Percentiles rank a stretch among this genome's conserved stretches.
phyloP scores from a whole-genome alignment of 768 basidiomycete species.

The Exidia glandulosa region DNA sequence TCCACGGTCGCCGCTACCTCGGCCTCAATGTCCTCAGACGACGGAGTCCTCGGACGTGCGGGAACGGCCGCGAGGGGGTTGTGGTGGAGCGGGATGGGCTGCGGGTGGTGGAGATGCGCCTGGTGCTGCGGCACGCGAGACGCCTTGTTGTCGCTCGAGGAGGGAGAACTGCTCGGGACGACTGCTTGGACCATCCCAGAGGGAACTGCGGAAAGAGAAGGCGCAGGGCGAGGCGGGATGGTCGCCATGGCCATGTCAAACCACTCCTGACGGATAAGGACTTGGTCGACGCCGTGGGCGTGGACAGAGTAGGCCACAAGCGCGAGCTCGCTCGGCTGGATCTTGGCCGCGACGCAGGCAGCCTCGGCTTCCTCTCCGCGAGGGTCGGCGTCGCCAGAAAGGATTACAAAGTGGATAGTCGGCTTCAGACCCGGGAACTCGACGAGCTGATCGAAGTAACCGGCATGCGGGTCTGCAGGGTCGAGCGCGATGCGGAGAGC shows the following conservation, averaged over 20 bases:
- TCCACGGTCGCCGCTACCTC: slow-evolving; percentile 52
- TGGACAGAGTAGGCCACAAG: slow-evolving; percentile 85
- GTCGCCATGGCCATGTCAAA: slow-evolving; percentile 54
- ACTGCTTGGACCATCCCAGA: slow-evolving; percentile 11
- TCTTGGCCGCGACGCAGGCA: slow-evolving; percentile 73
- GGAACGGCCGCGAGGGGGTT: slow-evolving; percentile 18
- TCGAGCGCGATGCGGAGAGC: slow-evolving; percentile 69
- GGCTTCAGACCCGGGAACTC: slow-evolving; percentile 78
- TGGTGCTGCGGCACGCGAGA: slow-evolving; percentile 5
- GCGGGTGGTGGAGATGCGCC: slow-evolving; percentile 10
- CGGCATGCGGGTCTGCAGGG: slow-evolving; percentile 41
- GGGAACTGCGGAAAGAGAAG: slow-evolving; percentile 16
- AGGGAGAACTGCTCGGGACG: slow-evolving; percentile 20
- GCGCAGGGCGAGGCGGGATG: slow-evolving; percentile 8
- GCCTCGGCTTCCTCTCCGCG: slow-evolving; percentile 74
- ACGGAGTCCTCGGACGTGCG: slow-evolving; percentile 51
- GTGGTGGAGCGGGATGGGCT: slow-evolving; percentile 8
- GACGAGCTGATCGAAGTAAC: slow-evolving; percentile 69
- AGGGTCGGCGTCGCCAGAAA: slow-evolving; percentile 76
- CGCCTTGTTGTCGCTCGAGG: slow-evolving; percentile 11
- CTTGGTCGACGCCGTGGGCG: slow-evolving; percentile 79
- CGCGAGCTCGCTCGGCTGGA: slow-evolving; percentile 63
- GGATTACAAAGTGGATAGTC: slow-evolving; percentile 81
- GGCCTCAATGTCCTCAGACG: slow-evolving; percentile 63
- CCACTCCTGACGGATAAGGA: slow-evolving; percentile 79